Conservation (phyloP, 202 grass and related monocot species). For the Panicum hallii region DNA sequence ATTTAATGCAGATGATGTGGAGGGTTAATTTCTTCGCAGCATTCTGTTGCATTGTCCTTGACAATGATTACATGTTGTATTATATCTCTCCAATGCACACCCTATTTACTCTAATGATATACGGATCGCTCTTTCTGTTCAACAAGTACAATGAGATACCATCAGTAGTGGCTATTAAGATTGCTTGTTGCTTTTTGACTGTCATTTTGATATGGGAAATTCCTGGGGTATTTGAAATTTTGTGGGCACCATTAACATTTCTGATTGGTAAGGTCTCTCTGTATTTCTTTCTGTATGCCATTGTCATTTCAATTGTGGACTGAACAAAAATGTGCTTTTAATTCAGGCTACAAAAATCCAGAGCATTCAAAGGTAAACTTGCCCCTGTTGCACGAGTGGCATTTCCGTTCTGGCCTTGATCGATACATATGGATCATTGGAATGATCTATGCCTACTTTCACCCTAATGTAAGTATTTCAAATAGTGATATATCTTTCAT, state of each 20-base stretch:
- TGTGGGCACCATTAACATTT: slow-evolving; percentile 80
- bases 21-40: slow-evolving; percentile 78
- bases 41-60: slow-evolving; percentile 80
- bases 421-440: slow-evolving; percentile 96
- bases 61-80: slow-evolving; percentile 87
- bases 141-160: slow-evolving; percentile 84
- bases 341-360: slow-evolving; percentile 84
- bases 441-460: slow-evolving; percentile 97
- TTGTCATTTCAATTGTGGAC: slow-evolving; percentile 5
- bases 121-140: slow-evolving; percentile 72
- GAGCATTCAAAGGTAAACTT: slow-evolving; percentile 78
- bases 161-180: slow-evolving; percentile 64
- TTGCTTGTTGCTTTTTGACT: slow-evolving; percentile 60
- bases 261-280: slow-evolving; percentile 57
- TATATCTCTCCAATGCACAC: slow-evolving; percentile 88
- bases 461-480: slow-evolving; percentile 73
- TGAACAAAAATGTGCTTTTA: slow-evolving; percentile 12
- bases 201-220: slow-evolving; percentile 92
- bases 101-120: slow-evolving; percentile 80
- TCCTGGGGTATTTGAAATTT: slow-evolving; percentile 74
- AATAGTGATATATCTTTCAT: neutral
- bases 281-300: slow-evolving; percentile 29
- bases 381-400: slow-evolving; percentile 87
- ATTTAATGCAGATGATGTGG: slow-evolving; percentile 87
- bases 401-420: slow-evolving; percentile 95